Evolutionary conservation across 495 filamentous ascomycete genomes (phyloP), one percentile per base, ranked within the genome.

Genomic region (Xylaria sp.): DNA sequence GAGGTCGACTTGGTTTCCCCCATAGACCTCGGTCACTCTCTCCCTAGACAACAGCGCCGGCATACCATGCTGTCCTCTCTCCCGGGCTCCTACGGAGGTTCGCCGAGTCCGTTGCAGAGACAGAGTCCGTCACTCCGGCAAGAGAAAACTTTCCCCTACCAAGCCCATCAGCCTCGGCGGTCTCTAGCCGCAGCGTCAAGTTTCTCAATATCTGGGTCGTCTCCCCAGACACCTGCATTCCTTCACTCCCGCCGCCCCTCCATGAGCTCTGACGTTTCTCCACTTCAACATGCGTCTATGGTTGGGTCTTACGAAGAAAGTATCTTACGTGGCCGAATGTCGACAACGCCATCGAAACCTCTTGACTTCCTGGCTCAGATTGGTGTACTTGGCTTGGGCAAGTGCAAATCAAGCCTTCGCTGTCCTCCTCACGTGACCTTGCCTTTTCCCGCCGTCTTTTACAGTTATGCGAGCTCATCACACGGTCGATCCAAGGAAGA

Each of bases 301-400:
- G 96, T 99, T 21, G 96, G 96, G 0, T 98, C 96, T 4, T 99
- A 97, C 74, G 96, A 99, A 79, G 96, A 99, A 80, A 97, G 93
- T 4, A 98, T 99, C 62, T 83, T 99, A 4, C 89, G 93, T 29
- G 96, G 96, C 35, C 88, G 97, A 66, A 99, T 99, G 96, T 98
- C 97, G 52, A 98, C 94, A 15, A 96, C 90, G 11, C 97, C 96
- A 3, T 98, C 96, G 11, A 95, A 93, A 67, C 96, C 96, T 35
- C 82, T 99, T 26, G 91, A 97, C 71, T 99, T 99, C 77, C 87
- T 95, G 24, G 97, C 96, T 52, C 94, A 98, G 78, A 98, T 99
- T 68, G 96, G 96, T 35, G 96, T 98, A 0, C 83, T 98, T 40
- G 97, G 95, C 9, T 90, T 91, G 72, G 93, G 94, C 44, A 93